Base-by-base conservation (phyloP, 106 monocot genomes). In the Dactylorhiza incarnata region DNA sequence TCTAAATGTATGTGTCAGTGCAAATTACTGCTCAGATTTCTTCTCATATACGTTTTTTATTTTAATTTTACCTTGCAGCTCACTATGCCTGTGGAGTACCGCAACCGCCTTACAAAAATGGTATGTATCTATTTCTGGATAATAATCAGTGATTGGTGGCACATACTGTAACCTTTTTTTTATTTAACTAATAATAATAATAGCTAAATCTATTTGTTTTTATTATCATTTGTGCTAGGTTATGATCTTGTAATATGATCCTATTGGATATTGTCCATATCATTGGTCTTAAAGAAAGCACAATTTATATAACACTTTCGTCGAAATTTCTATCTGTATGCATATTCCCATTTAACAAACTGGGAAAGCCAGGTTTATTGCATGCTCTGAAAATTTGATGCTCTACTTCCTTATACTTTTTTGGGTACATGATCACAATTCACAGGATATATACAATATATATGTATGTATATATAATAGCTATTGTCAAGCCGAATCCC, bases 31-130 rank as follows among this genome's bases (percentile, higher is more conserved):
- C 0, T 29, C 24, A 12, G 3, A 65, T 65, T 65, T 54, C 17
- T 10, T 65, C 45, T 46, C 69, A 44, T 69, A n/a, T 69, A 7
- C 11, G 1, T 74, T 22, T 4, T 29, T 68, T 3, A 26, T 37
- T 74, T 5, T 74, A 43, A 53, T 55, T 52, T 50, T 76, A 76
- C 65, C 45, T 56, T 79, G 74, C 87, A 92, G 92, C 81, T 81
- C 49, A 81, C 83, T 26, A 80, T 89, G 77, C 73, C 85, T 29
- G 87, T 81, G 47, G 92, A 92, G 12, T 78, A 73, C 75, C 89
- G 87, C 54, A 25, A 71, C 66, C 89, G 92, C 71, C 86, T 92
- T 62, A 75, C 80, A 43, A 92, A 86, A 85, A 81, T 89, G 87
- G 92, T 92, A 83, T 58, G 22, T 10, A 26, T 23, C 17, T 54